Evolutionary conservation across 352 stramenopile species (phyloP).

Genomic region (Phytophthora aleatoria): DNA sequence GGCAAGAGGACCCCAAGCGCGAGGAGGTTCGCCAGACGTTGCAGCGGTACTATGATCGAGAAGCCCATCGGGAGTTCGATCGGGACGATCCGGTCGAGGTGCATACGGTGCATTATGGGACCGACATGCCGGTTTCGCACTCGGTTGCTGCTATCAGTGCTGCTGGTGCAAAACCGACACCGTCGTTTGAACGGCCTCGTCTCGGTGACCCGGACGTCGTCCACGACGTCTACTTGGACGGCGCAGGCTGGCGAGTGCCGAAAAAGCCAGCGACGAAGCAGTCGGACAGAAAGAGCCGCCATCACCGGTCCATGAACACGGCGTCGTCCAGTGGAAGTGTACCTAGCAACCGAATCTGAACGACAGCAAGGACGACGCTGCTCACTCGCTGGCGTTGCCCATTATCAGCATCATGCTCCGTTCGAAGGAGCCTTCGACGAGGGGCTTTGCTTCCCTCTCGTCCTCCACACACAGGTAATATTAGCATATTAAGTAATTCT

Average conservation of each 20-base stretch:
- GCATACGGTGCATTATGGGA: slow-evolving; percentile 10
- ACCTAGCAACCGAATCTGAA: slow-evolving; percentile 35
- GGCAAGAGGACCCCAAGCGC: slow-evolving; percentile 53
- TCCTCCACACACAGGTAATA: slow-evolving; percentile 28
- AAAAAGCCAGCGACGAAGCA: slow-evolving; percentile 52
- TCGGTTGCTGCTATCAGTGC: slow-evolving; percentile 17
- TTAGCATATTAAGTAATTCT: slow-evolving; percentile 41
- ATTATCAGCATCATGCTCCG: slow-evolving; percentile 7
- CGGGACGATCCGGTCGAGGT: slow-evolving; percentile 31
- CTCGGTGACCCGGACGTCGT: slow-evolving; percentile 37
- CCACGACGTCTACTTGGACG: slow-evolving; percentile 47
- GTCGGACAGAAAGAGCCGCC: slow-evolving; percentile 48
- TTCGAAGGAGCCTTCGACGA: slow-evolving; percentile 13
- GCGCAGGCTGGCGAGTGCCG: slow-evolving; percentile 32
- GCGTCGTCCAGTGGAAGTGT: slow-evolving; percentile 14
- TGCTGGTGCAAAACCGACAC: slow-evolving; percentile 7
- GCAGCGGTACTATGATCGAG: slow-evolving; percentile 50
- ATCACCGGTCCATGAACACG: slow-evolving; percentile 35
- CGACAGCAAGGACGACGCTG: not conserved
- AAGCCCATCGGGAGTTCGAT: slow-evolving; percentile 31
- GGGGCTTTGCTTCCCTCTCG: not conserved
- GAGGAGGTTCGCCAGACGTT: slow-evolving; percentile 55
- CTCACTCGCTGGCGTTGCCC: slow-evolving; percentile 2
- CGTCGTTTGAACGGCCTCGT: slow-evolving; percentile 34
- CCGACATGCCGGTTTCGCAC: slow-evolving; percentile 15